These are phyloP conservation scores for Fragaria vesca DNA, from an alignment of 306 rosid species.

Conservation along the genomic window DNA sequence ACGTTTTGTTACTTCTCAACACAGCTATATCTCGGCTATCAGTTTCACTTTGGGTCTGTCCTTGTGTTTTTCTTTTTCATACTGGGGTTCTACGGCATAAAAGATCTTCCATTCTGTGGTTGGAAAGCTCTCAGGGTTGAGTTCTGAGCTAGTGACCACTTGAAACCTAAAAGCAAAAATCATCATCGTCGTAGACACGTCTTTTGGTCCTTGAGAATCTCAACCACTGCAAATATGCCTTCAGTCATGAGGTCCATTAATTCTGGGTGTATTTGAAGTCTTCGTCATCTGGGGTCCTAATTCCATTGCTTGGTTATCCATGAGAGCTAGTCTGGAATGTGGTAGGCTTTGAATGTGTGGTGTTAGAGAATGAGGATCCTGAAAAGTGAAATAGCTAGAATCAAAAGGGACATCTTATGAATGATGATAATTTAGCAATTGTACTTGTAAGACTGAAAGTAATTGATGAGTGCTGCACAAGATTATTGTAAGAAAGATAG, in stretches of 20 bases:
- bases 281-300: slow-evolving; percentile 7
- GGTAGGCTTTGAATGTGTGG: too few relatives aligned
- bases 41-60: too few relatives aligned
- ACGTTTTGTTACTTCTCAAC: too few relatives aligned
- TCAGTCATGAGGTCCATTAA: slow-evolving; percentile 23
- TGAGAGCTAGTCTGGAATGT: not conserved
- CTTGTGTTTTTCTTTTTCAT: too few relatives aligned
- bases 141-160: slow-evolving; percentile 15
- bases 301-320: not conserved
- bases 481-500: not conserved
- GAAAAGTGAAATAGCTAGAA: not conserved
- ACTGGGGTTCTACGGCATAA: too few relatives aligned
- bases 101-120: slow-evolving; percentile 28
- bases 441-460: not conserved
- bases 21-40: too few relatives aligned
- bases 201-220: not conserved
- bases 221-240: slow-evolving; percentile 7
- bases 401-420: not conserved
- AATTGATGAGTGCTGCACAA: not conserved
- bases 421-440: not conserved
- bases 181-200: slow-evolving; percentile 20
- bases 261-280: slow-evolving; percentile 12
- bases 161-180: slow-evolving; percentile 22
- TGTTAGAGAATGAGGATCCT: not conserved
- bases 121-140: slow-evolving; percentile 23